phyloP scores from a whole-genome alignment of 2,329 filamentous ascomycete species.

The Coleophoma eucalyptorum region DNA sequence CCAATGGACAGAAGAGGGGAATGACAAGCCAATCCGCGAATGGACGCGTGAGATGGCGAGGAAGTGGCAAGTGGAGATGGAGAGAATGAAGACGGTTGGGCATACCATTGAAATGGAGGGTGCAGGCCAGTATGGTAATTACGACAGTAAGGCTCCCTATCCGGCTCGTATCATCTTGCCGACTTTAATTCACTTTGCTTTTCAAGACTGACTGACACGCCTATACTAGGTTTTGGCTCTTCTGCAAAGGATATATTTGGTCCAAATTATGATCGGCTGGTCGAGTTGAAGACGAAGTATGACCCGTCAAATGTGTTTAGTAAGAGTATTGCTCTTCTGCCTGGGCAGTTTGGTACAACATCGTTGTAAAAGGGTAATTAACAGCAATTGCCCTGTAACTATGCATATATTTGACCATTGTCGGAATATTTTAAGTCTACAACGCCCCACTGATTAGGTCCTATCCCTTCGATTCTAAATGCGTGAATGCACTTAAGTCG shows the following conservation, averaged over 20 bases:
- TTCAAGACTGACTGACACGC: too few relatives aligned
- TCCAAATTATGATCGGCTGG: conserved; percentile 34
- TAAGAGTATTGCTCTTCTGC: conserved; percentile 6
- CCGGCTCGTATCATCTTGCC: too few relatives aligned
- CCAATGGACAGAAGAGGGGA: conserved; percentile 21
- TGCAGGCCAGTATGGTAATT: conserved; percentile 18
- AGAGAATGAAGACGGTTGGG: neutral
- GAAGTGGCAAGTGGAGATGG: conserved; percentile 6
- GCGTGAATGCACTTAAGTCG: too few relatives aligned
- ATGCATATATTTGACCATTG: too few relatives aligned
- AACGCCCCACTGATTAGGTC: too few relatives aligned
- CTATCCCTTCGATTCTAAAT: too few relatives aligned
- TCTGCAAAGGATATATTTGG: conserved; percentile 32
- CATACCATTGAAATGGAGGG: conserved; percentile 5
- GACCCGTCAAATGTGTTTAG: conserved; percentile 43
- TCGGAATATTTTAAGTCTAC: too few relatives aligned
- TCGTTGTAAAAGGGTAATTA: too few relatives aligned
- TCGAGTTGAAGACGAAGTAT: conserved; percentile 39
- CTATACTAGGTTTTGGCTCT: conserved; percentile 7
- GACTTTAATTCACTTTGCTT: too few relatives aligned
- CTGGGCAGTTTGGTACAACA: neutral
- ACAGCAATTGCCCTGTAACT: neutral
- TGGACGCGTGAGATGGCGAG: conserved; percentile 10
- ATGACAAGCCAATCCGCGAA: conserved; percentile 12
- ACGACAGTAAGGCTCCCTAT: conserved; percentile 11